phyloP scores from a whole-genome alignment of 75 land plant species.

The Selaginella tamariscina region DNA sequence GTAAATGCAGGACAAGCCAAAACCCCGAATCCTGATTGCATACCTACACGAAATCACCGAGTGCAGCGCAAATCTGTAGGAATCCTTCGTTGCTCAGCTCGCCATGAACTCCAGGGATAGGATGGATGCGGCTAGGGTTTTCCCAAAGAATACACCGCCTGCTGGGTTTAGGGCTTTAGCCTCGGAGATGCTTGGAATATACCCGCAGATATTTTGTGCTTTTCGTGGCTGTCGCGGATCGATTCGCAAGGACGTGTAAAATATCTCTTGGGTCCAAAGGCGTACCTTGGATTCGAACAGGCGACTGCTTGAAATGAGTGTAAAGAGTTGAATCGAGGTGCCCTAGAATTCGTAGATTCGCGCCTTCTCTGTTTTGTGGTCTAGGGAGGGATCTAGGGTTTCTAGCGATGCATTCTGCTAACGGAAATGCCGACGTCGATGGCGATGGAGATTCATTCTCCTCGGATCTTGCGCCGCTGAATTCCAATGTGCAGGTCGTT shows the following conservation, averaged over 20 bases:
- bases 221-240: too few species aligned
- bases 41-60: neutral
- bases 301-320: too few species aligned
- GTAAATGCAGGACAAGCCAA: neutral
- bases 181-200: neutral
- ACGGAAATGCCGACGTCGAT: neutral
- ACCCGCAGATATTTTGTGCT: neutral
- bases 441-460: neutral
- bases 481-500: constrained; percentile 16
- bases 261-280: too few species aligned
- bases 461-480: neutral
- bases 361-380: neutral
- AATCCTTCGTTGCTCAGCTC: neutral
- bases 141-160: too few species aligned
- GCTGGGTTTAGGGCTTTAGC: constrained; percentile 1
- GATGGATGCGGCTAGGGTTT: neutral
- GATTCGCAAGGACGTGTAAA: too few species aligned
- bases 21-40: neutral
- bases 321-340: neutral
- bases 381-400: constrained; percentile 3
- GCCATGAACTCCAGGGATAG: too few species aligned
- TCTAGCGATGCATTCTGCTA: neutral
- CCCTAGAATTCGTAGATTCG: neutral
- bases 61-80: neutral
- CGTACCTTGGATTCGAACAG: too few species aligned